Evolutionary conservation across 2,329 filamentous ascomycete species (phyloP).

Genomic region (Fusarium tupiense): DNA sequence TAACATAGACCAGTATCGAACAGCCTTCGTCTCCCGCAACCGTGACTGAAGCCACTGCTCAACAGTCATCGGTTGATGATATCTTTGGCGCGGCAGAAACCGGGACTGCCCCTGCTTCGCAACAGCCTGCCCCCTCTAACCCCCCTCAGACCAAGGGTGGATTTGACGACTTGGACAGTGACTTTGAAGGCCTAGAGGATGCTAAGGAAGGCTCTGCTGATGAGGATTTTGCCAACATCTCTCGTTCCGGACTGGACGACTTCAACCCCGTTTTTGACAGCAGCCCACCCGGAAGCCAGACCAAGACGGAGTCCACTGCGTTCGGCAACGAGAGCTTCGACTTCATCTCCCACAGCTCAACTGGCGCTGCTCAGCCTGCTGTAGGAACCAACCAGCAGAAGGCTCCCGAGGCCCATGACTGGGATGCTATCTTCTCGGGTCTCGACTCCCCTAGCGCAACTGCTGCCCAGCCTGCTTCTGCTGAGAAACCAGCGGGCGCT

Average conservation of each 20-base stretch:
- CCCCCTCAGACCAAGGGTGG: constrained; percentile 56
- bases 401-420: constrained; percentile 74
- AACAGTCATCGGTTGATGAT: constrained; percentile 52
- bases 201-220: constrained; percentile 83
- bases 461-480: constrained; percentile 37
- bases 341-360: constrained; percentile 58
- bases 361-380: constrained; percentile 49
- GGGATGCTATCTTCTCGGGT: constrained; percentile 93
- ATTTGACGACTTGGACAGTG: constrained; percentile 81
- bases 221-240: constrained; percentile 81
- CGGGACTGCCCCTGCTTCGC: constrained; percentile 39
- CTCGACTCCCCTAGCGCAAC: constrained; percentile 67
- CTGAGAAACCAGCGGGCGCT: constrained; percentile 27
- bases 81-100: constrained; percentile 53
- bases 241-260: constrained; percentile 75
- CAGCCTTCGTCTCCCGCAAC: constrained; percentile 47
- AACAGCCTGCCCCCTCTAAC: constrained; percentile 47
- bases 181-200: constrained; percentile 85
- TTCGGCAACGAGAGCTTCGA: constrained; percentile 68
- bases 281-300: constrained; percentile 64
- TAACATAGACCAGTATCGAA: constrained; percentile 41
- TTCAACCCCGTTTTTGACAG: constrained; percentile 87
- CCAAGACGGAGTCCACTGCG: constrained; percentile 62
- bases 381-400: constrained; percentile 52
- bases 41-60: constrained; percentile 39